Evolutionary conservation across 306 rosid genomes (phyloP).

Genomic region (Cucurbita moschata): DNA sequence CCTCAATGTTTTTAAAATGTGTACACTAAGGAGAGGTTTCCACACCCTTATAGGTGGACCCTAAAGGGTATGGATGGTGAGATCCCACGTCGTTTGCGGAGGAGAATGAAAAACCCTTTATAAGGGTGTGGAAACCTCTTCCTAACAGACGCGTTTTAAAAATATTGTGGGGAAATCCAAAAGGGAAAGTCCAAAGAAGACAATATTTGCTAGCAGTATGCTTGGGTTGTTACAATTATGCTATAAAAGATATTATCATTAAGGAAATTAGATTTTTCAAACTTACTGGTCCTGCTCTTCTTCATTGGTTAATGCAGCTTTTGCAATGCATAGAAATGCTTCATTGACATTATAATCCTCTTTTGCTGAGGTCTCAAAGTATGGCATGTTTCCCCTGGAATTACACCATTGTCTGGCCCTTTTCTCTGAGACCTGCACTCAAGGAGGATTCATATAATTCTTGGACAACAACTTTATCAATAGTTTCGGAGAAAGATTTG

Average conservation of each 20-base stretch:
- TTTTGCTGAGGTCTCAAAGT: conserved; percentile 82
- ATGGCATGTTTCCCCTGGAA: conserved; percentile 63
- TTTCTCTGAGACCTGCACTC: conserved; percentile 46
- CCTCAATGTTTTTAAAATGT: too few relatives aligned
- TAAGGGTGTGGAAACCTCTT: too few relatives aligned
- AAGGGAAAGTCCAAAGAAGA: too few relatives aligned
- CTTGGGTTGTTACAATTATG: not conserved
- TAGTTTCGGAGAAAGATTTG: not conserved
- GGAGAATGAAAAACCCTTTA: too few relatives aligned
- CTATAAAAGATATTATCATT: not conserved
- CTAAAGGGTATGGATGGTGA: too few relatives aligned
- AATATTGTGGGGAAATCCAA: too few relatives aligned
- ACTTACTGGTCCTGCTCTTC: conserved; percentile 54
- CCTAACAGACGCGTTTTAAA: too few relatives aligned
- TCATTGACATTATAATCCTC: conserved; percentile 56
- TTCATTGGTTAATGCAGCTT: conserved; percentile 47
- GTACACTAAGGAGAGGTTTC: too few relatives aligned
- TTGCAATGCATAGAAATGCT: conserved; percentile 57
- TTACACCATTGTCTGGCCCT: conserved; percentile 77
- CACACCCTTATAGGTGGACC: too few relatives aligned
- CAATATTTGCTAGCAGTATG: too few relatives aligned
- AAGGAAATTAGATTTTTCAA: not conserved
- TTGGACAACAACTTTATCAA: not conserved
- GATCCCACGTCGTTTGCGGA: too few relatives aligned
- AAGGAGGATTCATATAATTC: not conserved